Conservation (phyloP, 805 yeast genomes). For the Spathaspora boniae region DNA sequence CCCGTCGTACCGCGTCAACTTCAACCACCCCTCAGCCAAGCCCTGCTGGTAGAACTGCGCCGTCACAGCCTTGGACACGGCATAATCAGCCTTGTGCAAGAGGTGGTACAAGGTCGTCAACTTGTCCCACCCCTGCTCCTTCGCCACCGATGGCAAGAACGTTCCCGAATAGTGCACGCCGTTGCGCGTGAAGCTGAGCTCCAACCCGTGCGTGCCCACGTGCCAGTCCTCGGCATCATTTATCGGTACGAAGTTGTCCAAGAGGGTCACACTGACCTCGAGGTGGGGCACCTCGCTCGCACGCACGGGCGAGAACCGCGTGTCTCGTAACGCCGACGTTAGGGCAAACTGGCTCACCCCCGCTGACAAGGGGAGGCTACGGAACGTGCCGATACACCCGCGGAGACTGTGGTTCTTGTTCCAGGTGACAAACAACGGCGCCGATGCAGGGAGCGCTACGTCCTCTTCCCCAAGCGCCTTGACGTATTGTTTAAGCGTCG, state of each 20-base stretch:
- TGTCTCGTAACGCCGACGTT: slow-evolving; percentile 66
- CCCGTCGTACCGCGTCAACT: slow-evolving; percentile 35
- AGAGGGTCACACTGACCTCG: slow-evolving; percentile 61
- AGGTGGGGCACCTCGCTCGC: slow-evolving; percentile 48
- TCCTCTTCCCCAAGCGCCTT: slow-evolving; percentile 11
- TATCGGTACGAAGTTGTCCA: slow-evolving; percentile 55
- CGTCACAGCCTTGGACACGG: slow-evolving; percentile 13
- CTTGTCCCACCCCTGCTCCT: slow-evolving; percentile 80
- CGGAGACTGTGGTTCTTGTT: slow-evolving; percentile 53
- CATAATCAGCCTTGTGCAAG: slow-evolving; percentile 66
- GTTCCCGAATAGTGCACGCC: slow-evolving; percentile 62
- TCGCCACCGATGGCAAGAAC: slow-evolving; percentile 86
- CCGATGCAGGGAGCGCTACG: slow-evolving; percentile 17
- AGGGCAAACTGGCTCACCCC: slow-evolving; percentile 66
- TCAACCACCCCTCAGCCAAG: slow-evolving; percentile 30
- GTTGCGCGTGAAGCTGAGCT: slow-evolving; percentile 46
- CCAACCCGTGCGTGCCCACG: slow-evolving; percentile 79
- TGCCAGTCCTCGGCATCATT: slow-evolving; percentile 66
- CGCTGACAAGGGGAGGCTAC: slow-evolving; percentile 44
- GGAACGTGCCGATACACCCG: slow-evolving; percentile 94
- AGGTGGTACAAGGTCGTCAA: slow-evolving; percentile 67
- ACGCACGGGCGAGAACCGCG: slow-evolving; percentile 67
- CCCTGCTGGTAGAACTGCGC: slow-evolving; percentile 26
- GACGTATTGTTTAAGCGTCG: slow-evolving; percentile 15
- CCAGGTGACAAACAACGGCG: slow-evolving; percentile 91